Conservation (phyloP, 345 rosid genomes). For the Salix caprea region DNA sequence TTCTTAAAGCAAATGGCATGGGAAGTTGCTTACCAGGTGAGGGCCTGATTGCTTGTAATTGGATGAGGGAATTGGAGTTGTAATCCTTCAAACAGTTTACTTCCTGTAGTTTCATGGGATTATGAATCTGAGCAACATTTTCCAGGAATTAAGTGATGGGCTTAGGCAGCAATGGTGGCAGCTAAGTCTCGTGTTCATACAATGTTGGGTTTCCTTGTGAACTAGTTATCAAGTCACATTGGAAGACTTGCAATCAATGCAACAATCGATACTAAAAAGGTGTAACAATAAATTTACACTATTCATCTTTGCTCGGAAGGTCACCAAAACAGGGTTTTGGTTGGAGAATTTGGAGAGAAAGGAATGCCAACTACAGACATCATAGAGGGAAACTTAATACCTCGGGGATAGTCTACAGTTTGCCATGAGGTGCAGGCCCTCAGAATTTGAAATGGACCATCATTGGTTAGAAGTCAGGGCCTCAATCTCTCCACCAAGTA, state of each 20-base stretch:
- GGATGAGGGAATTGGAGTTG: conserved; percentile 6
- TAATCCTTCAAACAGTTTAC: background rate
- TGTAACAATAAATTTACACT: background rate
- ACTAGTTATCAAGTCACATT: background rate
- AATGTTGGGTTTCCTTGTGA: background rate
- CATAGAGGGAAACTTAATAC: too few relatives aligned
- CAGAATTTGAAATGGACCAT: background rate
- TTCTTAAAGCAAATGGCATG: conserved; percentile 20
- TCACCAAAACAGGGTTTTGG: background rate
- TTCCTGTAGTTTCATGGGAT: background rate
- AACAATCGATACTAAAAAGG: background rate
- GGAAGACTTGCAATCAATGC: background rate
- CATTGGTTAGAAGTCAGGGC: background rate
- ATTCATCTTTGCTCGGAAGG: background rate
- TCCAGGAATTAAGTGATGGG: background rate
- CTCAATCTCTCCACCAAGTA: background rate
- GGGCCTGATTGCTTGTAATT: conserved; percentile 7
- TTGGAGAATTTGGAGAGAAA: too few relatives aligned
- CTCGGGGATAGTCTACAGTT: background rate
- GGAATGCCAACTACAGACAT: too few relatives aligned
- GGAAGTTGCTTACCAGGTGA: conserved; percentile 13
- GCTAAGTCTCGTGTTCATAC: background rate
- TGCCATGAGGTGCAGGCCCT: background rate
- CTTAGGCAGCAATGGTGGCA: background rate
- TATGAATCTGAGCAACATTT: background rate